Evolutionary conservation across 2,329 filamentous ascomycete species (phyloP), one percentile per base, ranked within the genome.

Genomic region (Microascus cirrosus): DNA sequence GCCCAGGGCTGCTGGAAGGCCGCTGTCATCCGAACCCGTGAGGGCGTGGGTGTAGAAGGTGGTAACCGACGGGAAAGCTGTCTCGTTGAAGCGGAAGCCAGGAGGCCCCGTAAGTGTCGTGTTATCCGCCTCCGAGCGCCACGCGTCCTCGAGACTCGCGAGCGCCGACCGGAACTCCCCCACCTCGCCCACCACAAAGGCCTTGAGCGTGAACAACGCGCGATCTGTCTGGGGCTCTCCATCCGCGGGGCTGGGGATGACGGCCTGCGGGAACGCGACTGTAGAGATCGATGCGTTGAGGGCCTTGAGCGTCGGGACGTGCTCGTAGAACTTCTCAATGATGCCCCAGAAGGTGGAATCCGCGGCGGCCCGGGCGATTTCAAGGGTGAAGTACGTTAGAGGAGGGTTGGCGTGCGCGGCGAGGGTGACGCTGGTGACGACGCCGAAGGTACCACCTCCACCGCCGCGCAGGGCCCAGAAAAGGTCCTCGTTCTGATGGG

Each of bases 391-490:
- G n/a, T 28, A 48, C 15, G 54, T 55, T 1, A 55, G 15, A 25
- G 54, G 54, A 1, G 55, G 42, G 28, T 57, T 52, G 11, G 45
- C 20, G 25, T 57, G 28, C 11, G 74, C 78, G 1, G 73, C 71
- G 3, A 76, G 70, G 0, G 67, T 66, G 6, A 65, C 66, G 58
- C 77, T 74, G 12, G 75, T 66, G 1, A 85, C 79, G 1, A 84
- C 71, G 2, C 73, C 83, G 62, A 79, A 86, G 32, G 75, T 84
- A 13, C 81, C 80, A 12, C 76, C 78, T 1, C 83, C 83, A 0
- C 83, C 82, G 2, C 83, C 82, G 45, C 73, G 72, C 1, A 85
- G 68, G 1, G 83, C 84, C 83, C 83, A 87, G 69, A 82, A 86
- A 1, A 87, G 70, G 56, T 86, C 83, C 0, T 70, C 59, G 61